phyloP scores from a whole-genome alignment of 352 stramenopile genomes.

The Aphanomyces euteiches region DNA sequence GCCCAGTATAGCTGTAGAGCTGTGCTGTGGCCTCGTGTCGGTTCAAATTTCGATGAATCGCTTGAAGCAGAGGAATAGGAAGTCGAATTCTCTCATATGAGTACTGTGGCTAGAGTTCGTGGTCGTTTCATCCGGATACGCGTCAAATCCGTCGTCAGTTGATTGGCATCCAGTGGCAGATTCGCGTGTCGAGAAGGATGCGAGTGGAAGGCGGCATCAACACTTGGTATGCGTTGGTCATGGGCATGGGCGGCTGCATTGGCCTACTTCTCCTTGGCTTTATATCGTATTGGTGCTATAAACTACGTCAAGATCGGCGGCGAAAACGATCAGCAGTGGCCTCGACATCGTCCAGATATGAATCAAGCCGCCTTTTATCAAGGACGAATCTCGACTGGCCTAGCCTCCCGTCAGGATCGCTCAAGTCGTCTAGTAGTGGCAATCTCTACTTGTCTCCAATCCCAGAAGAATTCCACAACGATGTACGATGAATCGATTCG shows the following conservation, averaged over 20 bases:
- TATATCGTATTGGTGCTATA: conserved; percentile 18
- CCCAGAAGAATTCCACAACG: conserved; percentile 6
- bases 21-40: too few species aligned
- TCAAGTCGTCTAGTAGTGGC: neutral
- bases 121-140: neutral
- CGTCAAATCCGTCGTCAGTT: conserved; percentile 1
- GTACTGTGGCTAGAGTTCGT: neutral
- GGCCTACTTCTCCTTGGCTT: conserved; percentile 12
- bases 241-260: conserved; percentile 3
- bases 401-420: too few species aligned
- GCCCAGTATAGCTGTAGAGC: too few species aligned
- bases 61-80: too few species aligned
- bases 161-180: conserved; percentile 15
- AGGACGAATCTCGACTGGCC: conserved; percentile 16
- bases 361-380: conserved; percentile 8
- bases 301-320: conserved; percentile 1
- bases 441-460: conserved; percentile 18
- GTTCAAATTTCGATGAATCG: too few species aligned
- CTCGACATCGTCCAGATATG: neutral
- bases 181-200: neutral
- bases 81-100: conserved; percentile 6
- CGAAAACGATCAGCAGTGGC: neutral
- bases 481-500: neutral
- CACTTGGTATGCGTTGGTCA: neutral
- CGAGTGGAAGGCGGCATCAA: neutral